phyloP scores from a whole-genome alignment of 2,329 filamentous ascomycete genomes.

The Cercospora berteroae region DNA sequence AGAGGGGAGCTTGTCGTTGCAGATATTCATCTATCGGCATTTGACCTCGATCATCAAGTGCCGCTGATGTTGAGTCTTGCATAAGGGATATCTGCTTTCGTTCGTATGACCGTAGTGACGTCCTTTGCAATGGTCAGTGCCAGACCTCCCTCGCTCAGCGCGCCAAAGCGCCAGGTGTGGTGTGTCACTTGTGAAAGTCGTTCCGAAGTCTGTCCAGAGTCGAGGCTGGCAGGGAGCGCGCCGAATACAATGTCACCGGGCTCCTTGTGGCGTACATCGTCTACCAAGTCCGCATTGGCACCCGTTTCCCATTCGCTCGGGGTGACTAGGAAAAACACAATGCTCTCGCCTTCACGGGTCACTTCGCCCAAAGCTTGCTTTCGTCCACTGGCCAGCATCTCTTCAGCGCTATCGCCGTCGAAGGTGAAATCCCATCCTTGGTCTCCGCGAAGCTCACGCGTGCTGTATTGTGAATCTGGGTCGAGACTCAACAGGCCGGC shows the following conservation, averaged over 20 bases:
- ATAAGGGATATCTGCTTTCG: conserved; percentile 52
- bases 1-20: not conserved
- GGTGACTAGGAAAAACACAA: conserved; percentile 62
- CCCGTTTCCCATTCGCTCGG: not conserved
- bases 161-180: conserved; percentile 56
- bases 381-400: conserved; percentile 35
- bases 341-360: conserved; percentile 60
- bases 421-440: conserved; percentile 54
- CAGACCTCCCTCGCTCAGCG: conserved; percentile 60
- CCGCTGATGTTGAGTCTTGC: conserved; percentile 8
- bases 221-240: conserved; percentile 46
- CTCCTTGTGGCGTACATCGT: not conserved
- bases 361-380: conserved; percentile 53
- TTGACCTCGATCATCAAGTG: not conserved
- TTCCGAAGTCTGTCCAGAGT: conserved; percentile 28
- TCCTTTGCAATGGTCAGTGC: conserved; percentile 43
- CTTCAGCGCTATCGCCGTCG: conserved; percentile 36
- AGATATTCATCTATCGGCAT: not conserved
- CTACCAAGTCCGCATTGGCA: not conserved
- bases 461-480: conserved; percentile 59
- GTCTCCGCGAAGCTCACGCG: conserved; percentile 53
- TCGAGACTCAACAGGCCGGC: conserved; percentile 76
- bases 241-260: conserved; percentile 38
- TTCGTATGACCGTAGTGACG: conserved; percentile 26
- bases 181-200: not conserved